Percentiles rank a stretch among this genome's conserved stretches.
Conservation (phyloP, 768 basidiomycete genomes). For the Lactarius evosmus region DNA sequence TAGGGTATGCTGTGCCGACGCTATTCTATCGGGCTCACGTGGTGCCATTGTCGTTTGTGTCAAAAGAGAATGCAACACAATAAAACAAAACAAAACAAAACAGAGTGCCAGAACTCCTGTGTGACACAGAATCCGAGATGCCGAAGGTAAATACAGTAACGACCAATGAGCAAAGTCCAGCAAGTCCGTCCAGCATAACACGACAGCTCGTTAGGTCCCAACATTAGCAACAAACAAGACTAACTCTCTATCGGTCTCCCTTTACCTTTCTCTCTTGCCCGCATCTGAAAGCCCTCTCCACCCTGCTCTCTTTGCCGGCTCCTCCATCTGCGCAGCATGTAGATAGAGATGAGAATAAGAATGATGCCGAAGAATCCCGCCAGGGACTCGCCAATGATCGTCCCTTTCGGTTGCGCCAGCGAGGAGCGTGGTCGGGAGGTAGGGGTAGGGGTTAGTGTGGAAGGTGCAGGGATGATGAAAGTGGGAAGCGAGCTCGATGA, state of each 20-base stretch:
- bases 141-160: too few relatives aligned
- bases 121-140: too few relatives aligned
- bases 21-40: slow-evolving; percentile 26
- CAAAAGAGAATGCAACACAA: neutral
- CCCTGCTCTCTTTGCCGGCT: neutral
- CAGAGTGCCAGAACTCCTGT: neutral
- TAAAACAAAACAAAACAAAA: neutral
- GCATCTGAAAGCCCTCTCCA: slow-evolving; percentile 19
- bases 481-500: slow-evolving; percentile 25
- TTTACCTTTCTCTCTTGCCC: slow-evolving; percentile 1
- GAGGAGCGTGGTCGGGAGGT: slow-evolving; percentile 11
- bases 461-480: slow-evolving; percentile 25
- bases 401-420: slow-evolving; percentile 27
- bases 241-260: neutral
- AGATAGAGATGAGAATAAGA: slow-evolving; percentile 14
- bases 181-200: neutral
- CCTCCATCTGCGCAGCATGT: slow-evolving; percentile 18
- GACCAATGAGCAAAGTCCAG: neutral
- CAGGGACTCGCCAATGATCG: slow-evolving; percentile 28
- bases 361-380: slow-evolving; percentile 29
- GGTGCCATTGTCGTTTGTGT: neutral
- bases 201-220: too few relatives aligned
- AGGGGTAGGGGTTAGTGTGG: slow-evolving; percentile 9
- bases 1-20: slow-evolving; percentile 35
- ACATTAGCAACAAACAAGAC: neutral